A percentile compares a stretch with the other conserved stretches of the same genome.
Conservation (phyloP, 257 asterid species). For the Agastache rugosa region DNA sequence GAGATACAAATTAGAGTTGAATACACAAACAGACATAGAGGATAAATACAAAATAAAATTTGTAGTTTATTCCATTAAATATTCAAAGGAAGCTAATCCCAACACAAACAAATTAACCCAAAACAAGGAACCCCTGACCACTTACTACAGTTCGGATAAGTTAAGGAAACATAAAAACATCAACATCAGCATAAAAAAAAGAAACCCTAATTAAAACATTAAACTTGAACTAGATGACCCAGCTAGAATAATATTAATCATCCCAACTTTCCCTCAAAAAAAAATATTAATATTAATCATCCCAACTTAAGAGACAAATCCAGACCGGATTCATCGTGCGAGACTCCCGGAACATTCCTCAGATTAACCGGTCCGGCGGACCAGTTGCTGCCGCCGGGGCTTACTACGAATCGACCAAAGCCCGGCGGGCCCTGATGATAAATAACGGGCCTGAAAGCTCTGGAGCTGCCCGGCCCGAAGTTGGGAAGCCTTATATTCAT, state of each 20-base stretch:
- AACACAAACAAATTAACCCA: neutral
- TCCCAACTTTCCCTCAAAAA: too few species aligned
- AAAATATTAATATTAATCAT: too few species aligned
- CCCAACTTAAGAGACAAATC: conserved; percentile 40
- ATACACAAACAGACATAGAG: neutral
- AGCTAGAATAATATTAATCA: too few species aligned
- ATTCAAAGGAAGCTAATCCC: neutral
- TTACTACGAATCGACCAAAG: neutral
- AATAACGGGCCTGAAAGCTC: neutral
- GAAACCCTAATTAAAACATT: neutral
- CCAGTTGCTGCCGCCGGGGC: neutral
- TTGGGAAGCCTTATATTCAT: neutral
- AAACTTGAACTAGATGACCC: neutral
- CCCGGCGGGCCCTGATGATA: neutral
- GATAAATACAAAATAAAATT: neutral
- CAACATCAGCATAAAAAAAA: neutral
- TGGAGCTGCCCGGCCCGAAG: conserved; percentile 7
- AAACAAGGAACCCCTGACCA: neutral
- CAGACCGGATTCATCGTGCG: conserved; percentile 22
- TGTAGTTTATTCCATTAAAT: conserved; percentile 15
- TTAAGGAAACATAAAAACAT: neutral
- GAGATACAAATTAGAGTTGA: neutral
- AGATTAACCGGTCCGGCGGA: neutral
- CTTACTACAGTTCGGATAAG: neutral
- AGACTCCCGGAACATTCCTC: conserved; percentile 15